Evolutionary conservation across 2,329 filamentous ascomycete genomes (phyloP), one percentile per base, ranked within the genome.

Genomic region (Didymella pomorum): DNA sequence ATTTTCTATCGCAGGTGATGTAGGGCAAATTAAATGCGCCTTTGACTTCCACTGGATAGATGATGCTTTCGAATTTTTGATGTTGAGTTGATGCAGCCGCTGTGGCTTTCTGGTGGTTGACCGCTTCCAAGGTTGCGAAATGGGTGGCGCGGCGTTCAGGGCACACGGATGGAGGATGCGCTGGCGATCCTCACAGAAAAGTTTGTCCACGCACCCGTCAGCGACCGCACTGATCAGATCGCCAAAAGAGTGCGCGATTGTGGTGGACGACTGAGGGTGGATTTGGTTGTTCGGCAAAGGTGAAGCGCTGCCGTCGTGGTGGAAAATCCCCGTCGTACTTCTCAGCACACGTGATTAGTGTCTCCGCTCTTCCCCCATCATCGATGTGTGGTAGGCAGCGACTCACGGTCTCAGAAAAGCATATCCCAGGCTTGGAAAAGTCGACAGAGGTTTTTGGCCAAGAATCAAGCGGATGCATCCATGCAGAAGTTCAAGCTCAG

Each of bases 301-400:
- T 55, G 56, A 60, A 55, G 51, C 47, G 46, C 37, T 25, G 41
- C 35, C 28, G 51, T 55, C 29, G 33, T 52, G 56, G 41, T 31
- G 33, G n/a, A 52, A 43, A 47, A 26, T 48, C 47, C 29, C 51
- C 23, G 52, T 46, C 23, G 52, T 46, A 48, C 56, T 47, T 48
- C 18, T 53, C 44, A 52, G 44, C 47, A 52, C 45, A 55, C 52
- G 56, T 60, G 56, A 60, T 60, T 29, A 37, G 33, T 9, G 35
- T 12, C 10, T 18, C 33, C 31, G 33, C 47, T 47, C 55, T 43
- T 18, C 23, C 26, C 9, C n/a, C 12, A 16, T 25, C 26, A 26
- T 41, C 9, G 14, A 2, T 3, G 4, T 16, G 12, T n/a, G 20
- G 21, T 21, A 2, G 23, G 7, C 10, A 11, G 23, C 7, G 7